Base-by-base conservation (phyloP, 2,329 filamentous ascomycete genomes). In the Metarhizium guizhouense region DNA sequence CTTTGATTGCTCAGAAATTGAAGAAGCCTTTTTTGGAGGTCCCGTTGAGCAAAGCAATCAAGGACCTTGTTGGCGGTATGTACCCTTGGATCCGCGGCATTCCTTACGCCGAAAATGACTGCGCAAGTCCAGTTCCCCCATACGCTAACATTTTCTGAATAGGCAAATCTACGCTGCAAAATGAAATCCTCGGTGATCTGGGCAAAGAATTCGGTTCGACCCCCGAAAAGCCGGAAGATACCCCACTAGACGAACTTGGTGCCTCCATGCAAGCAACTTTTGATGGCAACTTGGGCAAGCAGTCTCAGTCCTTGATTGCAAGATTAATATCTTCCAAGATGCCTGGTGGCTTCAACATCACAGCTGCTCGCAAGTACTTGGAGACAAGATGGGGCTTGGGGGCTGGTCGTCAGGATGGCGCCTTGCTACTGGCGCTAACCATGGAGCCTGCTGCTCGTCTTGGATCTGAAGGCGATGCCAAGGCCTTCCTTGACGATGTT, bases 341-440 rank as follows among this genome's bases (percentile, higher is more conserved):
- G 94, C 94, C 94, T 51, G 94, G 93, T 76, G 94, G 94, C 59
- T 99, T 99, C 83, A 99, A 97, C 72, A 97, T 97, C 71, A 97
- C 93, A 67, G 82, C 90, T 13, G 90, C 95, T 50, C 84, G 94
- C 67, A 99, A 99, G 75, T 95, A 99, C 68, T 77, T 99, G 48
- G 93, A 96, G 76, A 90, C 88, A 16, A 83, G 90, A 72, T 99
- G 93, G 91, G 94, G 94, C 55, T 77, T 99, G 56, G 90, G 80
- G 4, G 69, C 86, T 29, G 94, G 94, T 32, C 83, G 94, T 66
- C 94, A 99, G 70, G 94, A 99, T 69, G 91, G 92, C 64, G 89
- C 89, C 51, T 78, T 99, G 58, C 77, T 97, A 56, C 76, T 97
- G 57, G 92, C 88, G 59, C 82, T 99, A 59, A 99, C 94, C 13